Evolutionary conservation across 306 rosid species (phyloP).

Genomic region (Cicer cuneatum): DNA sequence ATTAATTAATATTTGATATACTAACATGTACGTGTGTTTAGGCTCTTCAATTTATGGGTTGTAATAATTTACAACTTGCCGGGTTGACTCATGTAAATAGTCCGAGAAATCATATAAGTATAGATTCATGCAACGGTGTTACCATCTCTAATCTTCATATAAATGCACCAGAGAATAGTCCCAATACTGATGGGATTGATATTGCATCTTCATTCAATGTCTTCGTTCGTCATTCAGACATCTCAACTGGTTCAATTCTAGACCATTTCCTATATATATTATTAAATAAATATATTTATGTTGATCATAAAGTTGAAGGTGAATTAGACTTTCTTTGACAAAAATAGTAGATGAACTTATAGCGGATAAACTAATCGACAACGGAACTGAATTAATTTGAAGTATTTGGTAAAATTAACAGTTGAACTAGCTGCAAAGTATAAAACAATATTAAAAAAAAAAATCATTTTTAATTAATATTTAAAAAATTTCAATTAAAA

Average conservation of each 20-base stretch:
- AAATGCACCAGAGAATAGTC: not conserved
- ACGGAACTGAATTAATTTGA: too few species aligned
- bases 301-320: too few species aligned
- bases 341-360: too few species aligned
- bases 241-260: conserved; percentile 47
- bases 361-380: too few species aligned
- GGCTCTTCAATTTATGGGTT: conserved; percentile 36
- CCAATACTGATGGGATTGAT: conserved; percentile 34
- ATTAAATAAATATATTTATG: not conserved
- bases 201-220: conserved; percentile 41
- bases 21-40: not conserved
- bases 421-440: too few species aligned
- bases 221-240: not conserved
- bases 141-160: conserved; percentile 34
- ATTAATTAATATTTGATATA: too few species aligned
- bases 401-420: too few species aligned
- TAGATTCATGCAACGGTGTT: conserved; percentile 19
- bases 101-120: conserved; percentile 49
- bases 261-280: not conserved
- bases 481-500: not conserved
- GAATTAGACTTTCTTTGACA: too few species aligned
- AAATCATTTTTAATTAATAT: too few species aligned
- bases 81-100: conserved; percentile 39
- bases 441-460: too few species aligned
- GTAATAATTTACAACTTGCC: conserved; percentile 42